Evolutionary conservation across 495 filamentous ascomycete genomes (phyloP).

Genomic region (Gamarada debralockiae): DNA sequence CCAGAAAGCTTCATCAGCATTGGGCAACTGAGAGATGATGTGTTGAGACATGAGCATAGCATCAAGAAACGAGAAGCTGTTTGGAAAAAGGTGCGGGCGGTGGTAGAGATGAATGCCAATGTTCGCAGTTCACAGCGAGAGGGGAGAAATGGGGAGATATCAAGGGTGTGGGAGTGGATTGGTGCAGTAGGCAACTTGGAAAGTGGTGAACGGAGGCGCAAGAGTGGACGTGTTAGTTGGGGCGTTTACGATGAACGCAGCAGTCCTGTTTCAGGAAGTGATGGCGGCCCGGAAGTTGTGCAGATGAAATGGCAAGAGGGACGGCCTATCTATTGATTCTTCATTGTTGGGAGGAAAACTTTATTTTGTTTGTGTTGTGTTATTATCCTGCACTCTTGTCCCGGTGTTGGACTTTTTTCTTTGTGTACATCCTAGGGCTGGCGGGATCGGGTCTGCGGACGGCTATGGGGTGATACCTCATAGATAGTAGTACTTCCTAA

Average conservation of each 20-base stretch:
- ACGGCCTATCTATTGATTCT: conserved; percentile 58
- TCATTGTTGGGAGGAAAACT: conserved; percentile 1
- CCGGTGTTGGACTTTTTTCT: neutral
- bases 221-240: conserved; percentile 49
- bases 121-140: conserved; percentile 83
- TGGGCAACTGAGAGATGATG: conserved; percentile 86
- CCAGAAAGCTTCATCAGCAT: conserved; percentile 76
- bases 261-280: conserved; percentile 25
- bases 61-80: conserved; percentile 67
- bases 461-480: neutral
- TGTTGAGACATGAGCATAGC: conserved; percentile 77
- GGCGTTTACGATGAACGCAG: conserved; percentile 30
- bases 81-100: conserved; percentile 74
- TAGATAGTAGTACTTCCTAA: conserved; percentile 1
- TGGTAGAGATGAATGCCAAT: conserved; percentile 92
- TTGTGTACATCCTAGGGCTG: neutral
- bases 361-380: conserved; percentile 8
- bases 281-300: conserved; percentile 24
- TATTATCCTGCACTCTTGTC: conserved; percentile 1
- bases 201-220: conserved; percentile 34
- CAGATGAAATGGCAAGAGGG: conserved; percentile 46
- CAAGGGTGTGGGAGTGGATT: conserved; percentile 95
- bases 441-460: neutral
- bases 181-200: conserved; percentile 53
- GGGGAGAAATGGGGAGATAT: conserved; percentile 77